These are phyloP conservation scores for Chamaecrista fasciculata DNA, from an alignment of 306 rosid species.

Conservation along the genomic window DNA sequence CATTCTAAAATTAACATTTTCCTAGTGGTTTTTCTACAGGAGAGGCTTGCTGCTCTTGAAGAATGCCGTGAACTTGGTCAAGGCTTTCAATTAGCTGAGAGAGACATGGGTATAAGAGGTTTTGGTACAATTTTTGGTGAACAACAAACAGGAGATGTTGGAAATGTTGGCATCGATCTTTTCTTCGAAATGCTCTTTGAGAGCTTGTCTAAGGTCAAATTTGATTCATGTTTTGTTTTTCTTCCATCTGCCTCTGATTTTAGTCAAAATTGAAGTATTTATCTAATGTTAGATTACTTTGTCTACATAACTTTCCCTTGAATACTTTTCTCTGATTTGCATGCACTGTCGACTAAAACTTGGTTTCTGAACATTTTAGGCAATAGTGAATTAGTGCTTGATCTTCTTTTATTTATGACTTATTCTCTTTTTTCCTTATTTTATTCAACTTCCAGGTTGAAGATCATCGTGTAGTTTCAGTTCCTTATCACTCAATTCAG, in stretches of 20 bases:
- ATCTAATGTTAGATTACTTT: constrained; percentile 1
- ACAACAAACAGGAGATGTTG: constrained; percentile 95
- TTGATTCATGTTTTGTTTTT: constrained; percentile 20
- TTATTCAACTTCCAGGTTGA: constrained; percentile 65
- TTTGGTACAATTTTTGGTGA: constrained; percentile 95
- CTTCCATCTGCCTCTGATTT: constrained; percentile 8
- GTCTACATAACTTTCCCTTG: constrained; percentile 3
- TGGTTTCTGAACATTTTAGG: constrained; percentile 9
- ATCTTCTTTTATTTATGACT: constrained; percentile 25
- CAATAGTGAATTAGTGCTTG: constrained; percentile 4
- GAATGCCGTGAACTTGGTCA: constrained; percentile 95
- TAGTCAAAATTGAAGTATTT: constrained; percentile 14
- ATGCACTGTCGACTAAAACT: constrained; percentile 15
- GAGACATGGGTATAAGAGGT: constrained; percentile 97
- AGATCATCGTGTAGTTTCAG: constrained; percentile 76
- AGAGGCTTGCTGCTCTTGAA: constrained; percentile 90
- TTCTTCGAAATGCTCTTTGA: constrained; percentile 99
- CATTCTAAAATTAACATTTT: constrained; percentile 35
- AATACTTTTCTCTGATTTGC: constrained; percentile 21
- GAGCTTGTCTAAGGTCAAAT: constrained; percentile 85
- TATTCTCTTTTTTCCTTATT: constrained; percentile 30
- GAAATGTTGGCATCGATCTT: constrained; percentile 93
- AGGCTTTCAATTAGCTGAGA: constrained; percentile 97
- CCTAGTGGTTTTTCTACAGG: constrained; percentile 52
- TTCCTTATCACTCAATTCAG: constrained; percentile 78